Evolutionary conservation across 2,329 filamentous ascomycete genomes (phyloP).

Genomic region (Bisporella sp.): DNA sequence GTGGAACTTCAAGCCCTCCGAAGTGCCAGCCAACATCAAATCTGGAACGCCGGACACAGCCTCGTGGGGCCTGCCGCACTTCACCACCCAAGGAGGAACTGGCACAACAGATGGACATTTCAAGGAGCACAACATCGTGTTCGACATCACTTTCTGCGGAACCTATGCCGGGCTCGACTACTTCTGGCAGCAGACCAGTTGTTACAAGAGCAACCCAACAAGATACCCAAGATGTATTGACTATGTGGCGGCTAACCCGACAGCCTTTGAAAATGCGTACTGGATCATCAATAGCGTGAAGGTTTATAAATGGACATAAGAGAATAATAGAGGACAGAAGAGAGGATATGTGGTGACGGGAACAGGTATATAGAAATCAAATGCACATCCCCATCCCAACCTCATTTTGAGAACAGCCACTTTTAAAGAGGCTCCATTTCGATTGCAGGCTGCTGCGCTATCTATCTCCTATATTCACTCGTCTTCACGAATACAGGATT

Average conservation of each 20-base stretch:
- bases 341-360: too few relatives aligned
- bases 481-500: too few relatives aligned
- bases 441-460: too few relatives aligned
- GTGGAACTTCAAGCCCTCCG: constrained; percentile 70
- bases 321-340: too few relatives aligned
- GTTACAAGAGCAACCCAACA: constrained; percentile 50
- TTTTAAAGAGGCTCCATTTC: too few relatives aligned
- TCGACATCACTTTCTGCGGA: constrained; percentile 82
- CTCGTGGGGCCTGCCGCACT: constrained; percentile 64
- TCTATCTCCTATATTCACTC: too few relatives aligned
- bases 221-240: constrained; percentile 45
- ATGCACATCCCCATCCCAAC: too few relatives aligned
- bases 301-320: constrained; percentile 9
- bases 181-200: constrained; percentile 52
- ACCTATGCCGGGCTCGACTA: constrained; percentile 65
- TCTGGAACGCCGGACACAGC: constrained; percentile 54
- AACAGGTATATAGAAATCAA: too few relatives aligned
- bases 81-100: constrained; percentile 58
- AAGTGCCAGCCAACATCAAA: constrained; percentile 57
- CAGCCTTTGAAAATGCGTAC: constrained; percentile 63
- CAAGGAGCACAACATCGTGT: constrained; percentile 64
- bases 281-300: constrained; percentile 60
- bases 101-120: constrained; percentile 62
- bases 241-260: constrained; percentile 65
- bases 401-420: too few relatives aligned